Evolutionary conservation across 768 basidiomycete genomes (phyloP).

Genomic region (Macrolepiota fuliginosa): DNA sequence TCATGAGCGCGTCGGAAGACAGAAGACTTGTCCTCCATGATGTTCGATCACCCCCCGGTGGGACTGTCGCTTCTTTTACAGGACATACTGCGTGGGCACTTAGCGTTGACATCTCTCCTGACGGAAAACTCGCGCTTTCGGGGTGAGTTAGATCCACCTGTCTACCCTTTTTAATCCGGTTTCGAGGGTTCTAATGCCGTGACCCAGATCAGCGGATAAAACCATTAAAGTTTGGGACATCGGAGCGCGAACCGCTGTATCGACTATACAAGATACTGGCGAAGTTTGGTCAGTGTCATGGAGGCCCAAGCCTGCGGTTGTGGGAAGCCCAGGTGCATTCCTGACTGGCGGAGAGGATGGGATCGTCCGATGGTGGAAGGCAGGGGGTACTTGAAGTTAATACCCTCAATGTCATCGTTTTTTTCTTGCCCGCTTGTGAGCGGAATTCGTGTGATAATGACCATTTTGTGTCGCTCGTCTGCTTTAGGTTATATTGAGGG

Average conservation of each 20-base stretch:
- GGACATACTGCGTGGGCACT: conserved; percentile 94
- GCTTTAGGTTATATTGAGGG: background rate
- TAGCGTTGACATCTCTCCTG: conserved; percentile 77
- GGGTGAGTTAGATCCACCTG: conserved; percentile 48
- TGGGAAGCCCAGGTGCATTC: conserved; percentile 61
- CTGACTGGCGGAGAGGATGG: conserved; percentile 79
- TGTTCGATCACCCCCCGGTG: conserved; percentile 73
- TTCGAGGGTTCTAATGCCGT: conserved; percentile 2
- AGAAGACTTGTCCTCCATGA: conserved; percentile 90
- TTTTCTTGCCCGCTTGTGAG: background rate
- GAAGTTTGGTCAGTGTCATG: conserved; percentile 87
- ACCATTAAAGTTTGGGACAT: conserved; percentile 89
- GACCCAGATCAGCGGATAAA: conserved; percentile 55
- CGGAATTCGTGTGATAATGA: background rate
- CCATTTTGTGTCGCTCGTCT: background rate
- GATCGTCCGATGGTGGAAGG: conserved; percentile 72
- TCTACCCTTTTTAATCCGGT: background rate
- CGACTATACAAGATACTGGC: conserved; percentile 72
- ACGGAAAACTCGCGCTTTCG: conserved; percentile 74
- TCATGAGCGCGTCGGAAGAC: conserved; percentile 91
- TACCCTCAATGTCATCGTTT: conserved; percentile 5
- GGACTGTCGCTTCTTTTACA: conserved; percentile 80
- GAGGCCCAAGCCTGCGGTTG: conserved; percentile 59
- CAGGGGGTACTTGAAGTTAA: conserved; percentile 46
- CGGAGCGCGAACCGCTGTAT: conserved; percentile 67